Evolutionary conservation across 768 basidiomycete genomes (phyloP).

Genomic region (Lactifluus rugatus): DNA sequence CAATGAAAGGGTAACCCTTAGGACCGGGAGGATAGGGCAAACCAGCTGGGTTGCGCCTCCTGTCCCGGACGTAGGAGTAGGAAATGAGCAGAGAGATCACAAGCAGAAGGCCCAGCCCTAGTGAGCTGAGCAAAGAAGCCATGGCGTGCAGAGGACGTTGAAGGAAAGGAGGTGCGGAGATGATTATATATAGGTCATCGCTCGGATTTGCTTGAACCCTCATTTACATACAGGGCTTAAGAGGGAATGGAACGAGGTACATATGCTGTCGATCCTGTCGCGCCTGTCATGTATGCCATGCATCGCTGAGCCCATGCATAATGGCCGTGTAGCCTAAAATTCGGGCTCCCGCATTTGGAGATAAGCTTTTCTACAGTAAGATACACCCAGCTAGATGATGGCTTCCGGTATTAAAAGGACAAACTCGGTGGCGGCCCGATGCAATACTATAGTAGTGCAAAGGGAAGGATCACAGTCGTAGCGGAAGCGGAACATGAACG

Average conservation of each 20-base stretch:
- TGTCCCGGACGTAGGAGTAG: constrained; percentile 11
- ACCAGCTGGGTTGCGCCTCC: constrained; percentile 15
- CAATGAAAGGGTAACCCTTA: constrained; percentile 20
- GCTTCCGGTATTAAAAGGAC: background rate
- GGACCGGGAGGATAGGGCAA: constrained; percentile 23
- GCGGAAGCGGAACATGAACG: too few relatives aligned
- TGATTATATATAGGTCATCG: background rate
- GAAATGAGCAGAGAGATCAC: background rate
- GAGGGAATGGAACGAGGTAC: background rate
- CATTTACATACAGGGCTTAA: too few relatives aligned
- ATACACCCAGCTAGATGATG: background rate
- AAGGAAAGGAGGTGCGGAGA: background rate
- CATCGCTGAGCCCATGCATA: too few relatives aligned
- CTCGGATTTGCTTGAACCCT: background rate
- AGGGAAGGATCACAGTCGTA: too few relatives aligned
- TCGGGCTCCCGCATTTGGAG: background rate
- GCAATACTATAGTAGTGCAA: background rate
- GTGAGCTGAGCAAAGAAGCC: background rate
- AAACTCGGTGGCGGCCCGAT: too few relatives aligned
- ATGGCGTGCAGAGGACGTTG: background rate
- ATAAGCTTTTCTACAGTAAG: background rate
- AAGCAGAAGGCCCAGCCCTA: constrained; percentile 1
- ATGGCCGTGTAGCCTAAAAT: background rate
- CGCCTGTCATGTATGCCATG: background rate
- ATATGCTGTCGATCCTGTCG: background rate